Evolutionary conservation across 2,329 filamentous ascomycete genomes (phyloP), one percentile per base, ranked within the genome.

Genomic region (Colletotrichum sp.): DNA sequence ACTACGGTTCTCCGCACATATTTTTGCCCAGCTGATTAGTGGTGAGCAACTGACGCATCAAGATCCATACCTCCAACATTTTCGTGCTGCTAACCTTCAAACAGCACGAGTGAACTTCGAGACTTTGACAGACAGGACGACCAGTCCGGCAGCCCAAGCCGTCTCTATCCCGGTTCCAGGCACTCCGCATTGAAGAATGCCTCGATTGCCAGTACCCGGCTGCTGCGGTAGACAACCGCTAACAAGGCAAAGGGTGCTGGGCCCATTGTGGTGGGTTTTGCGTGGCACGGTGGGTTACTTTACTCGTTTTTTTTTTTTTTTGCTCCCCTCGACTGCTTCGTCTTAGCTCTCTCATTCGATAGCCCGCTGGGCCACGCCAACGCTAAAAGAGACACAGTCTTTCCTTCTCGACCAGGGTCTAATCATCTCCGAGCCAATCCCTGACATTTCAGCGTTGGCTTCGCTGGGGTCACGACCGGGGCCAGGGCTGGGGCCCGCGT

Each of bases 341-440:
- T 18, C 62, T 28, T 28, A 15, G 39, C 18, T 44, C n/a, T 32
- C 30, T 63, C 64, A 24, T 18, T 69, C 59, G 64, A 24, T 21
- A 57, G 18, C 34, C 44, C 24, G 67, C 49, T 32, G 64, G 13
- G 16, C 36, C 52, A 69, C 32, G 39, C 65, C 57, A 68, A 69
- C 65, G 66, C 57, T 70, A 68, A 39, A 36, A 63, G 21, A 32
- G 21, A 24, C 36, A 24, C 30, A 32, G 16, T 30, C 28, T 16
- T 28, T 32, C 59, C 36, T 18, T 52, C 8, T 36, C 21, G 44
- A 72, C 63, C 32, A 66, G 71, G 75, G 70, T 62, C 36, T 72
- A 66, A 76, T 78, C 78, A 79, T 78, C 75, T 78, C 72, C 70
- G 75, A 75, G 65, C 75, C 70, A 74, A 77, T 74, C 75, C 77